Percentiles rank a stretch among this genome's conserved stretches.
Evolutionary conservation across 1,139 yeast genomes (phyloP).

Genomic region (Lodderomyces beijingensis): DNA sequence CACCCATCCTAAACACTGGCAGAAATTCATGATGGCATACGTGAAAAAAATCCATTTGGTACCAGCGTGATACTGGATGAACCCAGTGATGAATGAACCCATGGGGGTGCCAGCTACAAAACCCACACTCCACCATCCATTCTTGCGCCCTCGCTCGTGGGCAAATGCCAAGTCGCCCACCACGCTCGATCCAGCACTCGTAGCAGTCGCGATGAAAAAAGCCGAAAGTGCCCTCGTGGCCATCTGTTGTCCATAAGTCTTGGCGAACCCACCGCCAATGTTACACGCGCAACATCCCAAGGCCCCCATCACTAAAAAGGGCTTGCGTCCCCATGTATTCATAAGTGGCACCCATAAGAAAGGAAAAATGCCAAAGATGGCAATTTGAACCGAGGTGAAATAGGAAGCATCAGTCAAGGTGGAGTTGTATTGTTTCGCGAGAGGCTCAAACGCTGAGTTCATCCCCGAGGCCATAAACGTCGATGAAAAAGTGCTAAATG

Average conservation of each 20-base stretch:
- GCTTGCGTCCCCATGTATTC: slow-evolving; percentile 15
- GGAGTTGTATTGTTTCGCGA: slow-evolving; percentile 13
- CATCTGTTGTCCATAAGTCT: slow-evolving; percentile 16
- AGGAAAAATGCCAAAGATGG: slow-evolving; percentile 14
- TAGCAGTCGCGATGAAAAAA: slow-evolving; percentile 13
- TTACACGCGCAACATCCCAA: slow-evolving; percentile 13
- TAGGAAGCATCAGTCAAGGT: slow-evolving; percentile 14
- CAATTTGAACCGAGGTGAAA: slow-evolving; percentile 16
- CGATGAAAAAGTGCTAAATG: slow-evolving; percentile 14
- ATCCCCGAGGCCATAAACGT: slow-evolving; percentile 18
- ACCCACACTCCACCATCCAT: slow-evolving; percentile 17
- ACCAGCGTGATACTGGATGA: slow-evolving; percentile 13
- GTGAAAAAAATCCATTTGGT: slow-evolving; percentile 14
- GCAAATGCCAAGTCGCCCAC: slow-evolving; percentile 16
- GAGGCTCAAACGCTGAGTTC: slow-evolving; percentile 15
- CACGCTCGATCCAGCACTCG: slow-evolving; percentile 15
- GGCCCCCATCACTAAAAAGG: slow-evolving; percentile 10
- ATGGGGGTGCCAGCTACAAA: slow-evolving; percentile 15
- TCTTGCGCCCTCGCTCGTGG: slow-evolving; percentile 16
- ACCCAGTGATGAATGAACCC: slow-evolving; percentile 17
- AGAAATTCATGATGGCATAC: slow-evolving; percentile 15
- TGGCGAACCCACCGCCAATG: slow-evolving; percentile 15
- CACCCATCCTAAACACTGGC: slow-evolving; percentile 11
- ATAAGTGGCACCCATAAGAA: slow-evolving; percentile 16
- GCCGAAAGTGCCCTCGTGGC: slow-evolving; percentile 15